Percentiles rank a stretch among this genome's conserved stretches.
These are phyloP conservation scores for Phtheirospermum japonicum DNA, from an alignment of 257 asterid species.

Conservation along the genomic window DNA sequence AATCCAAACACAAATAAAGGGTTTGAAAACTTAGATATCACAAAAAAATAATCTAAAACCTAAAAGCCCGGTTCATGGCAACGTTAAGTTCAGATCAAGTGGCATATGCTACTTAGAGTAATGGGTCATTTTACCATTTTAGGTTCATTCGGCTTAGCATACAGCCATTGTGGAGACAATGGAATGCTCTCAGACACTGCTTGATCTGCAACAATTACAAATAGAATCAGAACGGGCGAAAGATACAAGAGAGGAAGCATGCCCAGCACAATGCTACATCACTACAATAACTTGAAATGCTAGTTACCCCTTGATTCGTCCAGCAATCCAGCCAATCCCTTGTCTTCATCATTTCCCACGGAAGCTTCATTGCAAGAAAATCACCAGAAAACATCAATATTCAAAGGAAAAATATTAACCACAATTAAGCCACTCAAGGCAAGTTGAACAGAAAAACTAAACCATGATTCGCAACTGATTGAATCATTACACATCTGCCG, in stretches of 20 bases:
- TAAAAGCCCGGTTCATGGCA: not conserved
- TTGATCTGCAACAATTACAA: slow-evolving; percentile 59
- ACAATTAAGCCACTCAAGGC: not conserved
- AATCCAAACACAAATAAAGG: not conserved
- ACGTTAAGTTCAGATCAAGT: not conserved
- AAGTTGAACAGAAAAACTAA: slow-evolving; percentile 3
- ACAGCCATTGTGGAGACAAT: slow-evolving; percentile 95
- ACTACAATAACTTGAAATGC: slow-evolving; percentile 19
- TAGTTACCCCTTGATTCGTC: slow-evolving; percentile 78
- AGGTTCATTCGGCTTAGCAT: slow-evolving; percentile 76
- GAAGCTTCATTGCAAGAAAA: slow-evolving; percentile 32
- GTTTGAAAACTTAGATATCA: slow-evolving; percentile 4
- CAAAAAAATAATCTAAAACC: slow-evolving; percentile 10
- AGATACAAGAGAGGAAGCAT: slow-evolving; percentile 2
- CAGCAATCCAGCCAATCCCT: slow-evolving; percentile 50
- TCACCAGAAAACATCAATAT: slow-evolving; percentile 16
- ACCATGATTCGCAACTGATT: not conserved
- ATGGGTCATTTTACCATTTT: slow-evolving; percentile 52
- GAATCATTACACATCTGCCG: slow-evolving; percentile 19
- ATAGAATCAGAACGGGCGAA: slow-evolving; percentile 21
- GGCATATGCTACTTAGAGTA: not conserved
- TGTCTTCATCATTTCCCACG: slow-evolving; percentile 76
- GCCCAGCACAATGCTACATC: slow-evolving; percentile 8
- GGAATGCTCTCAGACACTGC: slow-evolving; percentile 79
- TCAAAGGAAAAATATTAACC: slow-evolving; percentile 5